Base-by-base conservation (phyloP, 1,284 basidiomycete species). In the Ceratobasidium theobromae region DNA sequence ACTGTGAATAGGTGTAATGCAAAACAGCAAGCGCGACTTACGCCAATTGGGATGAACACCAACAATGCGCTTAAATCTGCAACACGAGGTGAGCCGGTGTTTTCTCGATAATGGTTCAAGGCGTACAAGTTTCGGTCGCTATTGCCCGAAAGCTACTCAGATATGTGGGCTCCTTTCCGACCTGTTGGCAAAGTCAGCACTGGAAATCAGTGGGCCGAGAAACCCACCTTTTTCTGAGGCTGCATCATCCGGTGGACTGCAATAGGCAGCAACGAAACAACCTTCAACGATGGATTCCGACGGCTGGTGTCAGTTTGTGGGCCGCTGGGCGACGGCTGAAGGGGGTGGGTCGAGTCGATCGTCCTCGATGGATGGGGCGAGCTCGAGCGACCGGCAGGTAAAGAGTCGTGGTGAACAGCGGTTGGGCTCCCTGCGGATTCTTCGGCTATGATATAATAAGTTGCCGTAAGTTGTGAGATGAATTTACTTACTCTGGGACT, bases 21-120 rank as follows among this genome's bases (percentile, higher is more conserved):
- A 89, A 89, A 69, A 32, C 11, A 41, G 6, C 40, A 38, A 67
- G 41, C 43, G 51, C n/a, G n/a, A 76, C 86, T 46, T 72, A 89
- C 88, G 1, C 88, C 86, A 64, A 90, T 71, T 0, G 89, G 88
- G 43, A 89, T 88, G 70, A 79, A 89, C 4, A 86, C 65, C 0
- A 89, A 77, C 3, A 89, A 75, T 27, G 87, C 18, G 71, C 89
- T 90, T 9, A 90, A 71, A 79, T 82, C 87, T 90, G n/a, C 1
- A n/a, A 23, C 4, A 28, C 11, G 54, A 30, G 3, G 38, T 51
- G 14, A 60, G 60, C 18, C 40, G 11, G n/a, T 21, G 45, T 12
- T 4, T 27, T 9, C 8, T n/a, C 21, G 16, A 9, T 27, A n/a
- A 8, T 25, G 41, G 54, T 16, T 46, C 66, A 38, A 68, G 67